phyloP scores from a whole-genome alignment of 2,329 filamentous ascomycete genomes.

The Colletotrichum sp. region DNA sequence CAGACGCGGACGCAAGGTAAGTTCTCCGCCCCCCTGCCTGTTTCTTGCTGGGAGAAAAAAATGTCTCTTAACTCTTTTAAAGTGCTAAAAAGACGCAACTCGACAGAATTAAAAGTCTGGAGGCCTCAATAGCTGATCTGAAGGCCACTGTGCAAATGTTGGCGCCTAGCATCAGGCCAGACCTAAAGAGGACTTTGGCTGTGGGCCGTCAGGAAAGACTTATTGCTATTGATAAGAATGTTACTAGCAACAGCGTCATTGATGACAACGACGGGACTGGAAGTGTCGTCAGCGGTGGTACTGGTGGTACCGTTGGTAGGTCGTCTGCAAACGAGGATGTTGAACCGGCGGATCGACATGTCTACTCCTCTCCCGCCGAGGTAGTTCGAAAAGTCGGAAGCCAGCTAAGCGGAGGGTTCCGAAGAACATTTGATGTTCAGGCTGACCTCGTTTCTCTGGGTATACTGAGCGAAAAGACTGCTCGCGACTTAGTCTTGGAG shows the following conservation, averaged over 20 bases:
- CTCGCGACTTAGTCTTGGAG: slow-evolving; percentile 1
- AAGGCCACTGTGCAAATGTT: slow-evolving; percentile 14
- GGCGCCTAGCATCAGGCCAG: neutral
- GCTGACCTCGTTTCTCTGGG: slow-evolving; percentile 12
- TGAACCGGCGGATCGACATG: slow-evolving; percentile 13
- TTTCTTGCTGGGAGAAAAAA: neutral
- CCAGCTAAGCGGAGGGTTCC: slow-evolving; percentile 15
- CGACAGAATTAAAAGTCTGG: slow-evolving; percentile 7
- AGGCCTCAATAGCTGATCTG: slow-evolving; percentile 10
- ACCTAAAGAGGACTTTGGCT: neutral
- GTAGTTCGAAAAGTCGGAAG: slow-evolving; percentile 16
- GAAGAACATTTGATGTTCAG: slow-evolving; percentile 11
- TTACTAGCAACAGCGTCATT: neutral
- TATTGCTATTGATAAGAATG: neutral
- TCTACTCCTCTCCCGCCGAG: slow-evolving; percentile 16
- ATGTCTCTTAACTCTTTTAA: neutral
- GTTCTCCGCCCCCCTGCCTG: neutral
- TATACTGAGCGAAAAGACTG: slow-evolving; percentile 7
- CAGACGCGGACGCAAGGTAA: slow-evolving; percentile 10
- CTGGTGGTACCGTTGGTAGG: neutral
- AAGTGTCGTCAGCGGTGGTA: neutral
- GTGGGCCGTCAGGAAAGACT: neutral
- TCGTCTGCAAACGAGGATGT: slow-evolving; percentile 1
- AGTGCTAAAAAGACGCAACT: neutral
- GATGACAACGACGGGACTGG: neutral